These are phyloP conservation scores for Astrephomene gubernaculifera DNA, from an alignment of 139 green algal species.

Conservation along the genomic window DNA sequence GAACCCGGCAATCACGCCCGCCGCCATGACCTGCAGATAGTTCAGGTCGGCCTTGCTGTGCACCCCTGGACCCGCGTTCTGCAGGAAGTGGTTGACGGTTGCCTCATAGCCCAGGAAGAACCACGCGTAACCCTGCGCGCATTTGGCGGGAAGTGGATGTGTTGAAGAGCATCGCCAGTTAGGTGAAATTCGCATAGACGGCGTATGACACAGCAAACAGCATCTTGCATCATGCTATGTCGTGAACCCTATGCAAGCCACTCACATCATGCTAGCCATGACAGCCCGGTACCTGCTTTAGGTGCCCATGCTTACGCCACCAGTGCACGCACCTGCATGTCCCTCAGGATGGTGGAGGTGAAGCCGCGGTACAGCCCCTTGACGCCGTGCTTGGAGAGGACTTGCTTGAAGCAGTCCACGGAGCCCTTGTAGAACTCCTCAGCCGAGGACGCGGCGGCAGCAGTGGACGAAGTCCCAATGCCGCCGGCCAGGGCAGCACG, in stretches of 20 bases:
- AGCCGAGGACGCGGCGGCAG: not conserved
- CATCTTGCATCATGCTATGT: too few relatives aligned
- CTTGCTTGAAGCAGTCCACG: constrained; percentile 60
- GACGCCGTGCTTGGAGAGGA: constrained; percentile 55
- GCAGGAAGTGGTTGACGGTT: constrained; percentile 53
- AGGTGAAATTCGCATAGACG: too few relatives aligned
- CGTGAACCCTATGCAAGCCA: too few relatives aligned
- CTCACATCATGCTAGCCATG: too few relatives aligned
- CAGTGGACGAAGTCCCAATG: not conserved
- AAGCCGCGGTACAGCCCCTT: constrained; percentile 61
- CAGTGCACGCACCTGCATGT: constrained; percentile 57
- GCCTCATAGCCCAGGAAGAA: constrained; percentile 68
- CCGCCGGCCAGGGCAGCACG: constrained; percentile 8
- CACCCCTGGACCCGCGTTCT: constrained; percentile 55
- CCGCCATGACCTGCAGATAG: constrained; percentile 58
- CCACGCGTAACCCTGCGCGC: constrained; percentile 67
- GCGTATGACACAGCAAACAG: too few relatives aligned
- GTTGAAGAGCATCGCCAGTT: too few relatives aligned
- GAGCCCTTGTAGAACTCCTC: constrained; percentile 60
- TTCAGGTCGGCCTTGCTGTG: constrained; percentile 57
- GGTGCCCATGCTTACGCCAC: too few relatives aligned
- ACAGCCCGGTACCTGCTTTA: too few relatives aligned
- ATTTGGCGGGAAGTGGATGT: too few relatives aligned
- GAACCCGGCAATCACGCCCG: constrained; percentile 59
- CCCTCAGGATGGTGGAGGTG: constrained; percentile 52